Percentiles rank a stretch among this genome's conserved stretches.
These are phyloP conservation scores for Cnidoscolus chayamansa DNA, from an alignment of 441 rosid genomes.

Conservation along the genomic window DNA sequence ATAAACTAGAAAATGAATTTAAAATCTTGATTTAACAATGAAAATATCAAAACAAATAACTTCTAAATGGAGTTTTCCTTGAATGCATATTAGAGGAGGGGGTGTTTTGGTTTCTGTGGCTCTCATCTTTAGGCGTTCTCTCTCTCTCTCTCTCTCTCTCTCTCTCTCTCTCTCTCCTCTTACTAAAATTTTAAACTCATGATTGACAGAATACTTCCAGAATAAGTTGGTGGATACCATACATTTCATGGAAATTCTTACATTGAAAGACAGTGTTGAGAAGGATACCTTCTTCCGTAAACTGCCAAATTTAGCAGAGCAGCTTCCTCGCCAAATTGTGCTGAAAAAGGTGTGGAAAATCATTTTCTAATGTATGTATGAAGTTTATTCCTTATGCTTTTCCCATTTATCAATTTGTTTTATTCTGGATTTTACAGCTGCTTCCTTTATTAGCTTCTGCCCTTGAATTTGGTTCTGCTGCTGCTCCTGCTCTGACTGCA, in stretches of 20 bases:
- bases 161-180: slow-evolving; percentile 11
- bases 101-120: slow-evolving; percentile 2
- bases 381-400: slow-evolving; percentile 12
- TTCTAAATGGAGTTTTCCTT: no score
- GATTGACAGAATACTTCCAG: slow-evolving; percentile 90
- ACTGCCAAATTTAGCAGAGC: slow-evolving; percentile 95
- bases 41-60: no score
- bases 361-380: slow-evolving; percentile 19
- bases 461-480: slow-evolving; percentile 98
- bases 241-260: slow-evolving; percentile 98
- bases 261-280: slow-evolving; percentile 91
- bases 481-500: slow-evolving; percentile 90
- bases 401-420: slow-evolving; percentile 28
- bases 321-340: slow-evolving; percentile 97
- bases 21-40: no score
- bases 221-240: slow-evolving; percentile 99
- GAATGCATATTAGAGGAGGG: neutral
- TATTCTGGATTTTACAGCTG: slow-evolving; percentile 58
- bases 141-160: slow-evolving; percentile 7
- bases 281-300: slow-evolving; percentile 97
- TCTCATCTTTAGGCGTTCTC: slow-evolving; percentile 11
- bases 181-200: slow-evolving; percentile 23
- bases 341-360: slow-evolving; percentile 70
- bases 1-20: no score
- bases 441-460: slow-evolving; percentile 98